Percentiles rank a stretch among this genome's conserved stretches.
Conservation (phyloP, 2,329 filamentous ascomycete genomes). For the Aspergillus brasiliensis region DNA sequence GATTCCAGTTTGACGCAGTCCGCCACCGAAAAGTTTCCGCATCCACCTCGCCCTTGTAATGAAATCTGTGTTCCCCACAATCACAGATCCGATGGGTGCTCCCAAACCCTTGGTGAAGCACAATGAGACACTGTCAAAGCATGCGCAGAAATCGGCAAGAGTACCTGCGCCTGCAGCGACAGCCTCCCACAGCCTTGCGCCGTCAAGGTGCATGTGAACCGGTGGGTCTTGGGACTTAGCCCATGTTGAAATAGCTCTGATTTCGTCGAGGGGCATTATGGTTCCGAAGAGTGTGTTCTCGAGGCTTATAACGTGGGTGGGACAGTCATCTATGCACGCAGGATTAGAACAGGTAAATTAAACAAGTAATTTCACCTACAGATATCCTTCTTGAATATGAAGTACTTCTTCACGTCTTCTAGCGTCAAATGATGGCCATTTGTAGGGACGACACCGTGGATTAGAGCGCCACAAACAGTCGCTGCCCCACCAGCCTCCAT, state of each 20-base stretch:
- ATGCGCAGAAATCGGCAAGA: constrained; percentile 63
- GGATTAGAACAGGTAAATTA: no score
- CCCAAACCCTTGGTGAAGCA: constrained; percentile 78
- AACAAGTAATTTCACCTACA: no score
- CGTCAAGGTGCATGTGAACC: constrained; percentile 71
- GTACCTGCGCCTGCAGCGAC: constrained; percentile 65
- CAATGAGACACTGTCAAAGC: constrained; percentile 69
- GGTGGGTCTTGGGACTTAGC: constrained; percentile 46
- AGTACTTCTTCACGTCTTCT: constrained; percentile 11
- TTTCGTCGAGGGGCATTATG: constrained; percentile 70
- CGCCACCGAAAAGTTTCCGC: constrained; percentile 75
- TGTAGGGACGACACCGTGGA: constrained; percentile 1
- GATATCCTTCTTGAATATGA: constrained; percentile 53
- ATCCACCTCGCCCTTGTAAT: constrained; percentile 67
- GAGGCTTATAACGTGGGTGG: constrained; percentile 72
- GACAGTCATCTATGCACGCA: constrained; percentile 63
- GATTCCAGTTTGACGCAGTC: constrained; percentile 70
- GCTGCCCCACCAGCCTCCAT: constrained; percentile 20
- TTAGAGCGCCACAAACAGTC: constrained; percentile 13
- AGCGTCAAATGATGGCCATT: constrained; percentile 17
- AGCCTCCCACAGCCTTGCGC: constrained; percentile 75
- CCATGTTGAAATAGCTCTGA: constrained; percentile 65
- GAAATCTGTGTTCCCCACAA: constrained; percentile 58
- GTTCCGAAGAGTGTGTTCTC: constrained; percentile 79
- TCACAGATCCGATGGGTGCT: constrained; percentile 70